phyloP scores from a whole-genome alignment of 2,329 filamentous ascomycete genomes.

The Cladosporium oxysporum region DNA sequence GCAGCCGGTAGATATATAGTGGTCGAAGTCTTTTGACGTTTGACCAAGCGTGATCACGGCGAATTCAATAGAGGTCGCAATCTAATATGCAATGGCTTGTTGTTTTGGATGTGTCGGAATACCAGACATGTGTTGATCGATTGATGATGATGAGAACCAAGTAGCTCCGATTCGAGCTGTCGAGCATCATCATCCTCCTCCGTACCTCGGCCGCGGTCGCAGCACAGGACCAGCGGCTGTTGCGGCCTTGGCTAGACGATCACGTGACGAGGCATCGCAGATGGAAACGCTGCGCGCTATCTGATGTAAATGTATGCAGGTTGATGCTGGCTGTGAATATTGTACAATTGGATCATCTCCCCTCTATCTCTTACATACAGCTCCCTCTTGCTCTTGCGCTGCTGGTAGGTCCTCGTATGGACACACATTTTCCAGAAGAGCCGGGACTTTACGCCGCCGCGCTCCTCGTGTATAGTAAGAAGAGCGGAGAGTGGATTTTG shows the following conservation, averaged over 20 bases:
- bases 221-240: slow-evolving; percentile 9
- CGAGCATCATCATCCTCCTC: background rate
- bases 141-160: background rate
- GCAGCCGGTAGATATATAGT: background rate
- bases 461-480: background rate
- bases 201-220: slow-evolving; percentile 14
- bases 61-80: background rate
- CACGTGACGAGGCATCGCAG: background rate
- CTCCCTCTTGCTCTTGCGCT: slow-evolving; percentile 9
- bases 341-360: slow-evolving; percentile 8
- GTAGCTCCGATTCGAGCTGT: background rate
- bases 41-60: background rate
- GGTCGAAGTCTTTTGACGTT: background rate
- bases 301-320: background rate
- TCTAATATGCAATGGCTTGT: too few relatives aligned
- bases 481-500: slow-evolving; percentile 12
- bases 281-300: background rate
- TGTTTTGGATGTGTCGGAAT: too few relatives aligned
- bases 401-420: background rate
- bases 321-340: slow-evolving; percentile 4
- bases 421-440: background rate
- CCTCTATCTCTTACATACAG: slow-evolving; percentile 11
- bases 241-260: slow-evolving; percentile 11
- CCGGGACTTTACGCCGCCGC: slow-evolving; percentile 1
- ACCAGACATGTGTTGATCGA: background rate